Evolutionary conservation across 352 stramenopile genomes (phyloP).

Genomic region (Globisporangium perplexum): DNA sequence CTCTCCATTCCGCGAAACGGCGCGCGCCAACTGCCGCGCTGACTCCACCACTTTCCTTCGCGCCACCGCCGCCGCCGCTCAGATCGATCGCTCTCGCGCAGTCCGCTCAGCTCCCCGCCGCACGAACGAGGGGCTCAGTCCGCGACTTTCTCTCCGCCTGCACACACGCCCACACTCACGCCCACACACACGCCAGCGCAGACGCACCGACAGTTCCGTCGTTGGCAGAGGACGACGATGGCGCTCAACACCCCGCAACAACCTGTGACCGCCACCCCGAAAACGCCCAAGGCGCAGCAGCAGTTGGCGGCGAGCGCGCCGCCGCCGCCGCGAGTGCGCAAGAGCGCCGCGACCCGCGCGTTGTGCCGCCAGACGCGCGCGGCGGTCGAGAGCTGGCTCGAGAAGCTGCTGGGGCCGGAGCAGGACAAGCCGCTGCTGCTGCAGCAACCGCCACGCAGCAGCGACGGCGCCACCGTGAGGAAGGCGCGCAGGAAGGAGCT

Average conservation of each 20-base stretch:
- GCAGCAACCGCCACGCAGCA: not conserved
- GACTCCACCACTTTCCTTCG: too few species aligned
- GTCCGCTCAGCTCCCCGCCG: too few species aligned
- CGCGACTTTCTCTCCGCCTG: too few species aligned
- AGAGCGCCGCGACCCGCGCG: not conserved
- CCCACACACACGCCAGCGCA: too few species aligned
- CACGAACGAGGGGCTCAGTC: too few species aligned
- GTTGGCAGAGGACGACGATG: not conserved
- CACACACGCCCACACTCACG: too few species aligned
- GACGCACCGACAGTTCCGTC: too few species aligned
- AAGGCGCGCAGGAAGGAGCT: not conserved
- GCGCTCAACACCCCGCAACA: not conserved
- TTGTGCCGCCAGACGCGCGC: constrained; percentile 4
- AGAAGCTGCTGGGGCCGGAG: constrained; percentile 1
- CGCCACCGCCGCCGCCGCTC: too few species aligned
- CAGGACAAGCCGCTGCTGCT: not conserved
- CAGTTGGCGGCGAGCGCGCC: not conserved
- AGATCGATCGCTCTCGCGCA: too few species aligned
- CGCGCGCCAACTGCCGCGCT: too few species aligned
- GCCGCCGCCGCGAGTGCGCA: not conserved
- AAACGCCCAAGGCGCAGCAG: not conserved
- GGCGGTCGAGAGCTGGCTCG: constrained; percentile 6
- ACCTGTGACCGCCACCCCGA: not conserved
- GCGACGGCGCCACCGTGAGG: not conserved
- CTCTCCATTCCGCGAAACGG: too few species aligned